Evolutionary conservation across 192 early-diverging fungal species (phyloP).

Genomic region (Backusella tarrabulga): DNA sequence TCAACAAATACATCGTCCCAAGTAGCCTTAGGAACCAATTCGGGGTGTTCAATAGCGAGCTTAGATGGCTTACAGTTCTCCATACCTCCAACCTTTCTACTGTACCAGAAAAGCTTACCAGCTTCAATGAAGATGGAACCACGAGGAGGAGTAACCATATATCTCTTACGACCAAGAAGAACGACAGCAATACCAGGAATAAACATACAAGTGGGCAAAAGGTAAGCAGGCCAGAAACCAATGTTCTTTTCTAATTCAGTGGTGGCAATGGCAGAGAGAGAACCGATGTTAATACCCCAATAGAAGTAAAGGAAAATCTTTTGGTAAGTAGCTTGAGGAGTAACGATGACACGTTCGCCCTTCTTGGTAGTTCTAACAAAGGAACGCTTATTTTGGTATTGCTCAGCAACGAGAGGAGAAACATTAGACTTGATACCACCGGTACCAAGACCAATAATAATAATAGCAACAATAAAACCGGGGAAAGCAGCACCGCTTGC

Average conservation of each 20-base stretch:
- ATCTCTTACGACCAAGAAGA: constrained; percentile 47
- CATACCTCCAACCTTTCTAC: constrained; percentile 44
- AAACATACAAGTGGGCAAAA: constrained; percentile 57
- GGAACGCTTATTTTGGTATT: constrained; percentile 55
- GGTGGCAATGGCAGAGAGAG: constrained; percentile 57
- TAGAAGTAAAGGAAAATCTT: constrained; percentile 87
- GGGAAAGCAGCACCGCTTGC: constrained; percentile 55
- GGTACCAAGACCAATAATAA: constrained; percentile 73
- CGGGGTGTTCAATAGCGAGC: constrained; percentile 29
- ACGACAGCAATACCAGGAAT: constrained; percentile 51
- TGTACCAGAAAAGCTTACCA: constrained; percentile 22
- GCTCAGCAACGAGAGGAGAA: constrained; percentile 75
- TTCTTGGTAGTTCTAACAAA: constrained; percentile 54
- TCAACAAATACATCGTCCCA: constrained; percentile 77
- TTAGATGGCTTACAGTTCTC: constrained; percentile 63
- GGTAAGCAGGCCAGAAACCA: constrained; percentile 57
- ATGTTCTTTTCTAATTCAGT: constrained; percentile 59
- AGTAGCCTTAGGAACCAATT: constrained; percentile 29
- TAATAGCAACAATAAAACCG: constrained; percentile 65
- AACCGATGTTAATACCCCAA: constrained; percentile 70
- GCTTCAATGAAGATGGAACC: constrained; percentile 29
- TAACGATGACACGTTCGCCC: constrained; percentile 47
- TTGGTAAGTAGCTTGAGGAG: constrained; percentile 67
- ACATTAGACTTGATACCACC: constrained; percentile 83
- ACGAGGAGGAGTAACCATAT: constrained; percentile 53